Conservation (phyloP, 139 green algal species). For the Chlamydomonas sp. region DNA sequence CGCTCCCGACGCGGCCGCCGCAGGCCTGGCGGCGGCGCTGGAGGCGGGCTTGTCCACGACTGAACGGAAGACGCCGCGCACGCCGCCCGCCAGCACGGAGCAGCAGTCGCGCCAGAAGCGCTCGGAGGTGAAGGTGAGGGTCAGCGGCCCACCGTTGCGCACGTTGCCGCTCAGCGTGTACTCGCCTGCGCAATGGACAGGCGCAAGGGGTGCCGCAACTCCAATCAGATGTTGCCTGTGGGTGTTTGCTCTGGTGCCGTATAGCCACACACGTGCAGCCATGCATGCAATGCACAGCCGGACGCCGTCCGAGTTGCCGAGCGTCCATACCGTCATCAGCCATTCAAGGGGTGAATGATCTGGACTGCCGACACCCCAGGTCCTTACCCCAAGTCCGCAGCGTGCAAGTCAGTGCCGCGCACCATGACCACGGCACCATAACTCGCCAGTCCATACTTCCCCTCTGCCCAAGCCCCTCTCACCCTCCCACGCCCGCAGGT, state of each 20-base stretch:
- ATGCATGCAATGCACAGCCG: no score
- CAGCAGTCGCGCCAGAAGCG: slow-evolving; percentile 37
- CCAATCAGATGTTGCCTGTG: background rate
- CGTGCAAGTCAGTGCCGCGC: background rate
- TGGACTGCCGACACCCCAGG: no score
- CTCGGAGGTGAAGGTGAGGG: slow-evolving; percentile 47
- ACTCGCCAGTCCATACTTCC: background rate
- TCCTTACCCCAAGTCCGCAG: background rate
- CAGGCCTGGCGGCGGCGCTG: background rate
- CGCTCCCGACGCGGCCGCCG: background rate
- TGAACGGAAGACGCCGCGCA: slow-evolving; percentile 60
- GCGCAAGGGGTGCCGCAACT: background rate
- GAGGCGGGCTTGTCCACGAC: slow-evolving; percentile 21
- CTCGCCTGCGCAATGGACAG: slow-evolving; percentile 2
- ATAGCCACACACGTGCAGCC: no score
- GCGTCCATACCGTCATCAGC: background rate
- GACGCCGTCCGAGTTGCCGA: background rate
- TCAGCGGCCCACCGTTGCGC: background rate
- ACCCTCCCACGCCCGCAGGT: slow-evolving; percentile 61
- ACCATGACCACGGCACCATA: background rate
- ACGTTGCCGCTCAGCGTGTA: background rate
- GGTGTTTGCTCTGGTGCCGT: background rate
- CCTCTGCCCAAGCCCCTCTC: slow-evolving; percentile 23
- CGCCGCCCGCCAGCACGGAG: slow-evolving; percentile 56
- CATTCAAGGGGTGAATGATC: background rate